Base-by-base conservation (phyloP, 768 basidiomycete species). In the Serpula lacrymans region DNA sequence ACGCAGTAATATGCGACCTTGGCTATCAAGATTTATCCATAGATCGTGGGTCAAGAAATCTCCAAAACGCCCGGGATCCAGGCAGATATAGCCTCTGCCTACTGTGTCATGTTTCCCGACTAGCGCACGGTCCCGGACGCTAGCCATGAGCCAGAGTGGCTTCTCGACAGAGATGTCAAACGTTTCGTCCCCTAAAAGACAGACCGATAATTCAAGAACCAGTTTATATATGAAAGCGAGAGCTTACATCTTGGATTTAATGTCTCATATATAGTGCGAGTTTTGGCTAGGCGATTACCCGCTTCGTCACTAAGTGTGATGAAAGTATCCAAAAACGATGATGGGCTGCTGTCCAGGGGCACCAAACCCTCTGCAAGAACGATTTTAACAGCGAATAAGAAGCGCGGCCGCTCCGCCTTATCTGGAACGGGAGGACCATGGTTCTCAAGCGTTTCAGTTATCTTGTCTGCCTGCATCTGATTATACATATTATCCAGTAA, bases 91-190 rank as follows among this genome's bases (percentile, higher is more conserved):
- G 10, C 88, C 82, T 35, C 94, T 77, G 17, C 95, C 95, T 28
- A 95, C 78, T 2, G 83, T 88, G 59, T 93, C 90, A 57, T 95
- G 94, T 62, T 95, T 94, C 33, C 93, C 93, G 11, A 95, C 74
- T 33, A 94, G 64, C 11, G 89, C 86, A 18, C 95, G 83, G 54
- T 97, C 89, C 41, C 92, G 82, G 25, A 98, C 78, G 46, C 92
- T 95, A 36, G 92, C 84, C 87, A 97, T 96, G 31, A 99, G 69
- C 96, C 96, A 99, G 3, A 97, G 71, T n/a, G 88, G 78, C 48
- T 88, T 88, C 33, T 92, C 88, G 11, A 97, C 88, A 0, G 93
- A 90, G 9, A 98, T 72, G 57, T 99, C 96, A 51, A 96, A 92
- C 0, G 91, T 91, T 61, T 99, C 94, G 46, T 97, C 93, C 96